These are phyloP conservation scores for Arabidopsis suecica DNA, from an alignment of 345 rosid species.

Conservation along the genomic window DNA sequence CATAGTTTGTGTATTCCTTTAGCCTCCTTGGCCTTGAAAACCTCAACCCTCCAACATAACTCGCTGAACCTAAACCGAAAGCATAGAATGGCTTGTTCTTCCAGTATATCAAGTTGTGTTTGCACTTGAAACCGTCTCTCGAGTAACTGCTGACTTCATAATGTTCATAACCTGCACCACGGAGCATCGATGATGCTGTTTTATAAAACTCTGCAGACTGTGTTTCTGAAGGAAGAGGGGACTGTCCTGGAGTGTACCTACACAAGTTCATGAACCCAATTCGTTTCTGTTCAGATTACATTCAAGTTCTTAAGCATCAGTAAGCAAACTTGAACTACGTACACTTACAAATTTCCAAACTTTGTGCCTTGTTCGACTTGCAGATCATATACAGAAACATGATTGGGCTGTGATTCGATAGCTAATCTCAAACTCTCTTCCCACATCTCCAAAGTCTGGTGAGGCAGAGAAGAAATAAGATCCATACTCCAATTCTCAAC, in stretches of 20 bases:
- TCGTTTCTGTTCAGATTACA: conserved; percentile 4
- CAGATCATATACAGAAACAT: conserved; percentile 92
- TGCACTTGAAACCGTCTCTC: conserved; percentile 70
- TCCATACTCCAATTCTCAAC: conserved; percentile 93
- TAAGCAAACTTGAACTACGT: background rate
- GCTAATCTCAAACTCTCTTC: conserved; percentile 75
- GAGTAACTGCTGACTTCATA: conserved; percentile 89
- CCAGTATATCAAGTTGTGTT: conserved; percentile 90
- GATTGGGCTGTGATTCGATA: conserved; percentile 63
- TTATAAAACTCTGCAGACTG: conserved; percentile 82
- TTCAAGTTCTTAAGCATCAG: conserved; percentile 9
- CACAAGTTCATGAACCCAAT: conserved; percentile 32
- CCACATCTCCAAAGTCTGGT: conserved; percentile 84
- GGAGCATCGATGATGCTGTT: conserved; percentile 71
- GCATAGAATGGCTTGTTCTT: conserved; percentile 80
- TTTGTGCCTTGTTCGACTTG: conserved; percentile 97
- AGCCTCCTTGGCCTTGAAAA: conserved; percentile 90
- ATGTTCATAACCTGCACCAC: conserved; percentile 70
- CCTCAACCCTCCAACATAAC: conserved; percentile 75
- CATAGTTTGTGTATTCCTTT: conserved; percentile 67
- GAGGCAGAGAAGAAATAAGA: conserved; percentile 92
- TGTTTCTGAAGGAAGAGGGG: conserved; percentile 84
- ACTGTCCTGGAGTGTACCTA: conserved; percentile 90
- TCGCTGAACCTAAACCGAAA: conserved; percentile 96
- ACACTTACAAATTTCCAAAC: conserved; percentile 75